These are phyloP conservation scores for Zygotorulaspora florentina DNA, from an alignment of 805 yeast species.

Conservation along the genomic window DNA sequence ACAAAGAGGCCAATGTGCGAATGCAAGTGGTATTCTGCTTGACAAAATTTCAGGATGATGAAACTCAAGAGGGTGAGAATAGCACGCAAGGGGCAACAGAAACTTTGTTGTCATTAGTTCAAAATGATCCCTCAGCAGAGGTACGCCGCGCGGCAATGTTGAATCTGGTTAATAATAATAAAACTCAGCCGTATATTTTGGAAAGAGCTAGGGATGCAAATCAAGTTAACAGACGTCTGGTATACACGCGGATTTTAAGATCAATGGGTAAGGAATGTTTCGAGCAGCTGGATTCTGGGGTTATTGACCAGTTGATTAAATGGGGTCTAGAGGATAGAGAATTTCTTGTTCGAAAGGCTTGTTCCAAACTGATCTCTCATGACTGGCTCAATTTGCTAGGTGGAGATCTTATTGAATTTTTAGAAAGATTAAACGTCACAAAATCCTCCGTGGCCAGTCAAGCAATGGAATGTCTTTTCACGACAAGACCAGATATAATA, in stretches of 20 bases:
- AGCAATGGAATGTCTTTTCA: constrained; percentile 63
- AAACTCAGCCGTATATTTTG: constrained; percentile 54
- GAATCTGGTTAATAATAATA: constrained; percentile 54
- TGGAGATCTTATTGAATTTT: constrained; percentile 65
- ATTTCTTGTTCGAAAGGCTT: constrained; percentile 63
- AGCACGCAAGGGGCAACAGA: constrained; percentile 45
- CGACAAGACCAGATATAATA: constrained; percentile 58
- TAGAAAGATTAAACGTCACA: constrained; percentile 69
- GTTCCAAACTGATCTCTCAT: constrained; percentile 60
- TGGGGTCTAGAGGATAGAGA: constrained; percentile 93
- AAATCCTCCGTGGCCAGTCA: constrained; percentile 61
- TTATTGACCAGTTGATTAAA: constrained; percentile 61
- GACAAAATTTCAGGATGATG: constrained; percentile 68
- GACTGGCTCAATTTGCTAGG: constrained; percentile 69
- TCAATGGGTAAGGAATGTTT: constrained; percentile 60
- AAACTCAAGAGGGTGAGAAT: constrained; percentile 36
- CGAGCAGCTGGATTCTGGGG: constrained; percentile 31
- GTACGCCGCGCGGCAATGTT: constrained; percentile 81
- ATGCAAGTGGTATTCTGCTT: constrained; percentile 80
- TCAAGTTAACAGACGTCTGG: constrained; percentile 62
- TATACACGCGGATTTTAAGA: constrained; percentile 64
- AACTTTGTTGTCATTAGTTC: constrained; percentile 49
- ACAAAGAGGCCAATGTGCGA: constrained; percentile 73
- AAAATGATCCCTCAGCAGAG: constrained; percentile 80
- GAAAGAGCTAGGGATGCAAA: constrained; percentile 83